phyloP scores from a whole-genome alignment of 2,329 filamentous ascomycete genomes.

The Xylariales sp. region DNA sequence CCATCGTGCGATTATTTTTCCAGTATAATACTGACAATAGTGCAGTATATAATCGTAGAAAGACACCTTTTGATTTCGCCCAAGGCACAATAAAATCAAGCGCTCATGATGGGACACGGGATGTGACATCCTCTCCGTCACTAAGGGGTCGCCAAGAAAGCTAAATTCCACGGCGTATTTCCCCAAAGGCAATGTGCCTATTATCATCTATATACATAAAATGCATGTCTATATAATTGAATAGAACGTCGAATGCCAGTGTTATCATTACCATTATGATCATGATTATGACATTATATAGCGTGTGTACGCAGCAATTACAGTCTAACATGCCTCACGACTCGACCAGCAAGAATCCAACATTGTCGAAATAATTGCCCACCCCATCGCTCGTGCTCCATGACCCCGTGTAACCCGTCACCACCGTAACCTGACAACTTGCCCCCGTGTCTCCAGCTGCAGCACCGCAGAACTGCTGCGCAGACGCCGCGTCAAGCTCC shows the following conservation, averaged over 20 bases:
- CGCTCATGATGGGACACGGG: too few species aligned
- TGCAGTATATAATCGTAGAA: too few species aligned
- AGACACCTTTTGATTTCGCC: too few species aligned
- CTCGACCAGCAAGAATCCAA: not conserved
- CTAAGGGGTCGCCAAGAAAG: too few species aligned
- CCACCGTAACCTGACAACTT: not conserved
- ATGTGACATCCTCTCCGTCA: too few species aligned
- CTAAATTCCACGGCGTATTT: too few species aligned
- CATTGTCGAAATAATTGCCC: not conserved
- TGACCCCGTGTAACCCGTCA: not conserved
- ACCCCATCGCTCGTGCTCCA: not conserved
- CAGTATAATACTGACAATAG: constrained; percentile 40
- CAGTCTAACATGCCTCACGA: not conserved
- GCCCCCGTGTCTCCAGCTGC: not conserved
- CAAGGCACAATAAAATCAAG: too few species aligned
- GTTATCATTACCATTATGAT: too few species aligned
- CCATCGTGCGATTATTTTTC: constrained; percentile 42
- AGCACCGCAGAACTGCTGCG: not conserved
- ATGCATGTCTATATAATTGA: too few species aligned
- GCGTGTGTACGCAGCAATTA: too few species aligned
- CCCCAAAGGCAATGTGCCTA: not conserved
- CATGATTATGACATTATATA: too few species aligned
- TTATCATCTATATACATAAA: constrained; percentile 14
- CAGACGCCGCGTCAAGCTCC: not conserved
- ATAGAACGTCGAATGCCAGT: too few species aligned